phyloP scores from a whole-genome alignment of 208 protist species.

The Wallacemonas rigidus region DNA sequence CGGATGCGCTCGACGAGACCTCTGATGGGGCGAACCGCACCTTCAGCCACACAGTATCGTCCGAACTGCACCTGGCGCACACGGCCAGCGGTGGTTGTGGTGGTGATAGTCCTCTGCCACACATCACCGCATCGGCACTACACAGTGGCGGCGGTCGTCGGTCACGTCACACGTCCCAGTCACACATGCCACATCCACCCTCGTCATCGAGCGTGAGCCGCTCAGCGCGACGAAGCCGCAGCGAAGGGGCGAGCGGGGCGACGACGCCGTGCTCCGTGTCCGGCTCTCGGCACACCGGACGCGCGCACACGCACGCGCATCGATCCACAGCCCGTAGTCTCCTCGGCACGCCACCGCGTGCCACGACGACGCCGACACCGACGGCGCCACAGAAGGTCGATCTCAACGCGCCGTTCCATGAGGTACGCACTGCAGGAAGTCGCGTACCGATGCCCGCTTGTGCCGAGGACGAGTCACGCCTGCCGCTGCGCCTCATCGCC shows the following conservation, averaged over 20 bases:
- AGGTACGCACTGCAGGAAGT: slow-evolving; percentile 34
- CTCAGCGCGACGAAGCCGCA: slow-evolving; percentile 1
- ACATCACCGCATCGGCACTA: neutral
- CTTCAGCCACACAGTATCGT: neutral
- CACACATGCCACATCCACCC: neutral
- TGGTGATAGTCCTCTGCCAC: neutral
- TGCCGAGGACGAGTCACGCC: slow-evolving; percentile 49
- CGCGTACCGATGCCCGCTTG: slow-evolving; percentile 18
- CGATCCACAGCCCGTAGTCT: neutral
- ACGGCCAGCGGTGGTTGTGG: neutral
- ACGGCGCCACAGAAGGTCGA: slow-evolving; percentile 21
- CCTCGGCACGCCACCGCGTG: neutral
- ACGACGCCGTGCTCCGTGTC: neutral
- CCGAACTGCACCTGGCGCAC: neutral
- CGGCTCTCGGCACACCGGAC: neutral
- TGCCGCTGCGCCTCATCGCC: slow-evolving; percentile 77
- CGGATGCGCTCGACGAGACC: neutral
- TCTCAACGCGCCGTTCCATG: slow-evolving; percentile 28
- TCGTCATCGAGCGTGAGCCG: neutral
- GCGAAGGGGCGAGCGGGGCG: neutral
- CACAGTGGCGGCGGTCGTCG: neutral
- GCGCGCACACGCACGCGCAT: neutral
- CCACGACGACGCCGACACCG: neutral
- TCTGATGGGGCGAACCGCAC: neutral
- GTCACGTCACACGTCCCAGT: neutral